Conservation (phyloP, 352 stramenopile species). For the Phytopythium litorale region DNA sequence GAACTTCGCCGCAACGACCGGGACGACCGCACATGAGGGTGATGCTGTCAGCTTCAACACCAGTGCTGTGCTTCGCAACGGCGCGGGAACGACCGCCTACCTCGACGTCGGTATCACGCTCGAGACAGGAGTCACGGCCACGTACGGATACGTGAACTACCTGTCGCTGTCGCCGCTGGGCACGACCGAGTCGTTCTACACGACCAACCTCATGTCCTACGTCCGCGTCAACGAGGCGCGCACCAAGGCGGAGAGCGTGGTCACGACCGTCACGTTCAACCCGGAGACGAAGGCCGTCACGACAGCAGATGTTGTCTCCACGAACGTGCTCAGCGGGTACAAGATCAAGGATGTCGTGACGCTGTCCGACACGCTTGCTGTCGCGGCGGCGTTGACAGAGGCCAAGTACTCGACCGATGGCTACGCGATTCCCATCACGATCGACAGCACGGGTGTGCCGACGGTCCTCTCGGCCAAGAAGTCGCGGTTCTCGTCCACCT, state of each 20-base stretch:
- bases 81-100: constrained; percentile 69
- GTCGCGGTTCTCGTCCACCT: constrained; percentile 18
- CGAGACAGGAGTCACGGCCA: constrained; percentile 1
- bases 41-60: constrained; percentile 38
- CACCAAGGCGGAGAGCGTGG: constrained; percentile 24
- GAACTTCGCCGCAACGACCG: constrained; percentile 19
- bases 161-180: constrained; percentile 52
- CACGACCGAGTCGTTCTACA: constrained; percentile 23
- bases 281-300: constrained; percentile 29
- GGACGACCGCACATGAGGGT: constrained; percentile 14
- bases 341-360: constrained; percentile 49
- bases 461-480: constrained; percentile 20
- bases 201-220: constrained; percentile 55
- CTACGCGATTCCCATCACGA: constrained; percentile 23
- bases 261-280: constrained; percentile 44
- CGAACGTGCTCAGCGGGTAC: constrained; percentile 22
- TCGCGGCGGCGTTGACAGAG: constrained; percentile 31
- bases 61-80: constrained; percentile 34
- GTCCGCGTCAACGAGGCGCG: constrained; percentile 14
- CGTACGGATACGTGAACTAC: constrained; percentile 22
- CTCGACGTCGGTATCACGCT: constrained; percentile 16
- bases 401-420: constrained; percentile 3
- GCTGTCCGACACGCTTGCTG: constrained; percentile 46
- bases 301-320: constrained; percentile 6
- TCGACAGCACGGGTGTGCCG: constrained; percentile 15